Conservation (phyloP, 2,329 filamentous ascomycete species). For the Xylariaceae sp. region DNA sequence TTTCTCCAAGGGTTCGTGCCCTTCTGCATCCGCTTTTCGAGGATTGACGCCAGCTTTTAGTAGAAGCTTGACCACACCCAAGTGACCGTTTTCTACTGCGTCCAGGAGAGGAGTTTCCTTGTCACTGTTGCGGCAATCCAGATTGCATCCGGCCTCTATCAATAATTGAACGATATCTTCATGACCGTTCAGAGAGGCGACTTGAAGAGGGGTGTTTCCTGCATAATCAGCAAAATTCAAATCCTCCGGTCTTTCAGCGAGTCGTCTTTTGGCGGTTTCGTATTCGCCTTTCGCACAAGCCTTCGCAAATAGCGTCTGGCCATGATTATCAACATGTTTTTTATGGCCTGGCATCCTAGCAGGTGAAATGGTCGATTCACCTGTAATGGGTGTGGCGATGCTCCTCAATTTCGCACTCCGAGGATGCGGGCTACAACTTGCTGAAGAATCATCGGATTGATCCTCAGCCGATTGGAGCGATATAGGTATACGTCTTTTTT, state of each 20-base stretch:
- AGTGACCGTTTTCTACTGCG: constrained; percentile 90
- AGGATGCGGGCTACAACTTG: constrained; percentile 56
- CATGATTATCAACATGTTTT: constrained; percentile 87
- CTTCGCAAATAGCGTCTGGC: constrained; percentile 83
- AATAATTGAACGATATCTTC: constrained; percentile 83
- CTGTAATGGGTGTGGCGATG: constrained; percentile 51
- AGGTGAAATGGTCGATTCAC: constrained; percentile 60
- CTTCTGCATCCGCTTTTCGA: constrained; percentile 83
- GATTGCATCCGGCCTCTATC: constrained; percentile 76
- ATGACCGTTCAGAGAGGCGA: constrained; percentile 82
- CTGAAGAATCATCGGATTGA: constrained; percentile 63
- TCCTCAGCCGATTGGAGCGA: constrained; percentile 61
- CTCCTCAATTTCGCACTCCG: constrained; percentile 55
- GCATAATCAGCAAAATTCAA: constrained; percentile 88
- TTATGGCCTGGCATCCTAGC: constrained; percentile 69
- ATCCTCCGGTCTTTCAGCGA: constrained; percentile 78
- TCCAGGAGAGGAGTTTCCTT: constrained; percentile 93
- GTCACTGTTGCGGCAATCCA: constrained; percentile 74
- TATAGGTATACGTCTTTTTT: constrained; percentile 59
- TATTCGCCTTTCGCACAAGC: constrained; percentile 84
- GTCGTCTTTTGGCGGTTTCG: constrained; percentile 68
- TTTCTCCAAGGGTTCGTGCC: constrained; percentile 84
- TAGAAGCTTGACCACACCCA: constrained; percentile 81
- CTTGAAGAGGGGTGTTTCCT: constrained; percentile 92
- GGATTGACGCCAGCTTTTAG: constrained; percentile 87